These are phyloP conservation scores for Citropsis articulata DNA, from an alignment of 345 rosid genomes.

Conservation along the genomic window DNA sequence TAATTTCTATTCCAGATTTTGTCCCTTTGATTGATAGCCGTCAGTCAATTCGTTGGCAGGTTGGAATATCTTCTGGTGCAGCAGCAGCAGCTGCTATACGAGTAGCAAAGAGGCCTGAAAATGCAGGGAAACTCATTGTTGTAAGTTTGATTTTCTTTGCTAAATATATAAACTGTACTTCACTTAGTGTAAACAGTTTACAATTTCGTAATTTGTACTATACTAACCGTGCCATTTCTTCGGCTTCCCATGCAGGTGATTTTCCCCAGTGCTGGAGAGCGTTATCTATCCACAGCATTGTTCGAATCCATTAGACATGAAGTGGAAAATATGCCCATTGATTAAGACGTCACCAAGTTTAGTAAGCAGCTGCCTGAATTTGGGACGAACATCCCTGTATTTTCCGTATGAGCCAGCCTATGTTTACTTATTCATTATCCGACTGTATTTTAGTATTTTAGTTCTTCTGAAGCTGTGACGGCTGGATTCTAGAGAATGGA, in stretches of 20 bases:
- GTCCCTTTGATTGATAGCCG: not conserved
- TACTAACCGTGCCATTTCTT: not conserved
- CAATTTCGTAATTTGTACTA: not conserved
- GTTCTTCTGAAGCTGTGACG: too few relatives aligned
- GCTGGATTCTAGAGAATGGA: not conserved
- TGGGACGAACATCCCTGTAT: not conserved
- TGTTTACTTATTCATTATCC: not conserved
- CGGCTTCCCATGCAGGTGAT: constrained; percentile 40
- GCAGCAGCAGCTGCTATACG: constrained; percentile 52
- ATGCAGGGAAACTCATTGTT: constrained; percentile 50
- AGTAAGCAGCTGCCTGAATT: not conserved
- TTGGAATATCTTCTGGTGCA: constrained; percentile 63
- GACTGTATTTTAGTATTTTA: too few relatives aligned
- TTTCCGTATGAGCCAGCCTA: not conserved
- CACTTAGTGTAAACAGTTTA: not conserved
- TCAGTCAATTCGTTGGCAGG: constrained; percentile 22
- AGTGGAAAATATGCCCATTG: constrained; percentile 47
- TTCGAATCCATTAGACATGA: constrained; percentile 53
- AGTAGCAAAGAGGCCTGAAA: constrained; percentile 51
- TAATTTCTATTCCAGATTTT: not conserved
- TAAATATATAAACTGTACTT: not conserved
- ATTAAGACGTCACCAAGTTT: constrained; percentile 12
- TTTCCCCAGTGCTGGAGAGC: constrained; percentile 79
- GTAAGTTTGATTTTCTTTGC: constrained; percentile 27
- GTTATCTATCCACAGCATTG: constrained; percentile 57